Evolutionary conservation across 1,284 basidiomycete species (phyloP), one percentile per base, ranked within the genome.

Genomic region (Mrakiaceae sp.): DNA sequence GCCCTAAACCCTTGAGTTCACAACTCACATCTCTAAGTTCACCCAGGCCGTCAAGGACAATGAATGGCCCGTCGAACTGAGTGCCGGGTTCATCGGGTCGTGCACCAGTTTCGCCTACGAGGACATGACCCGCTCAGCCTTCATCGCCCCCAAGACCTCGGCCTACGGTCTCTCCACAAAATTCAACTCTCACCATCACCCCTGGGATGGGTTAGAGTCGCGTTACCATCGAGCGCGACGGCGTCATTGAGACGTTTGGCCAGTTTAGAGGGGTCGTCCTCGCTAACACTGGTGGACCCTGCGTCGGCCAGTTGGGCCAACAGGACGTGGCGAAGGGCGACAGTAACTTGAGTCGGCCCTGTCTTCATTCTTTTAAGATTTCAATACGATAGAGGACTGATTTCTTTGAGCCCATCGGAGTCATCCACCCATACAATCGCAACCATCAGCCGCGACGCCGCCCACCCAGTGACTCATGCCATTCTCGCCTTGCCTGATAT

Each of bases 101-200:
- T 99, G 95, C 88, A 98, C 96, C 78, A 98, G 98, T 85, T 98
- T 95, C 60, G 98, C 96, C 44, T 99, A 99, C 78, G 96, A 98
- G 81, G 96, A 99, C 81, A 98, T 98, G 95, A 90, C 90, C 59
- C 92, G 96, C 74, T 89, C 94, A 55, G 93, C 93, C 58, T 88
- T 88, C 63, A 98, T 98, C 74, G 93, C 90, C 71, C 83, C 83
- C 71, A 87, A 98, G 80, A 96, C 94, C 69, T 78, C 84, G 63
- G 81, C 80, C 12, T 92, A 95, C 76, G 94, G 96, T 72, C 83
- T 98, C 68, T 81, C 84, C 71, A 83, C 87, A 77, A 92, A 95
- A 86, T 88, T 88, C 79, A 85, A 86, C 79, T 98, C 27, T 96
- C 84, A 97, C 92, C 68, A 88, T 98, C 78, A 98, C 95, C 64